Evolutionary conservation across 2,329 filamentous ascomycete genomes (phyloP), one percentile per base, ranked within the genome.

Genomic region (Penicillium verrucosum): DNA sequence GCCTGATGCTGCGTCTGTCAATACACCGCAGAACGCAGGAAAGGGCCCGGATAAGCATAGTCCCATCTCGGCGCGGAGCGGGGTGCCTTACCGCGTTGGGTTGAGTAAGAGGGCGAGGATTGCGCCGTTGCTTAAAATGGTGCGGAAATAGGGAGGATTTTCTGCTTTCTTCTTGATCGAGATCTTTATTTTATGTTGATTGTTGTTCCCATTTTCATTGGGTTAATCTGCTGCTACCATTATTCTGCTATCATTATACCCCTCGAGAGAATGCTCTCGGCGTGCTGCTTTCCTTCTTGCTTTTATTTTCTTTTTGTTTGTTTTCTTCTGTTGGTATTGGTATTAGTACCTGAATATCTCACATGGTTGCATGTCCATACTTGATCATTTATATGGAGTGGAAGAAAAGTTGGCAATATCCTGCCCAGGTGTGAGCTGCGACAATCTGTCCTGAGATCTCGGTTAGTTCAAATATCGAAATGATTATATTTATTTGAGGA

Each of bases 41-140:
- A 72, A 72, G 50, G 71, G 70, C 4, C 70, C 73, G 11, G 59
- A 65, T 14, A 76, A 74, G 55, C 76, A 77, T 50, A 77, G 75
- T 42, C 75, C 76, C 1, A 75, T 75, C 25, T 67, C 69, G 30
- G 68, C 66, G 42, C 73, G 70, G 43, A 70, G 70, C 51, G 75
- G 73, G 54, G 72, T 77, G 5, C 70, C 74, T 2, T 77, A 75
- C 47, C 73, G 80, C 0, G 79, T 82, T 5, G 80, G 80, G 2
- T 63, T 82, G 56, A 81, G 79, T 64, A 78, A 77, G 50, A 71
- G 70, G 54, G 77, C 77, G 23, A 69, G 76, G 27, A 81, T 82
- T 45, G 77, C 78, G 18, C 77, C 80, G 18, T 65, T 82, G 61
- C 65, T 82, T 54, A 78, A 76, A 58, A 66, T 78, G 42, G 71